Conservation (phyloP, 2,329 filamentous ascomycete genomes). For the Emydomyces testavorans region DNA sequence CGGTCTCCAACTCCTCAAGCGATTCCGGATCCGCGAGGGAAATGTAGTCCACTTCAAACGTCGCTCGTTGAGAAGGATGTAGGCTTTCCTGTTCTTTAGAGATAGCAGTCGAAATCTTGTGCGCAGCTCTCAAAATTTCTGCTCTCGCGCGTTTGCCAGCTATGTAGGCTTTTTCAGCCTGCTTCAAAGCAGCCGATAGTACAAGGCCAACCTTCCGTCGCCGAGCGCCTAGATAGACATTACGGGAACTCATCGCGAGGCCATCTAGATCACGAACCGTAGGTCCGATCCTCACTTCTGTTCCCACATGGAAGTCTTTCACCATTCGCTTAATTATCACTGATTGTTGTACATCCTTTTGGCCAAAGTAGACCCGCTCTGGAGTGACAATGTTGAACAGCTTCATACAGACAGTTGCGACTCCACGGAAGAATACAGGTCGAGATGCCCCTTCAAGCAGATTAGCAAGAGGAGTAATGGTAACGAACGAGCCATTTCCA, state of each 20-base stretch:
- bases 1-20: constrained; percentile 61
- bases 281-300: constrained; percentile 58
- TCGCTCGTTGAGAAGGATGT: constrained; percentile 49
- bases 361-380: constrained; percentile 80
- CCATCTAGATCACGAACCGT: constrained; percentile 72
- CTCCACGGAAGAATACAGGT: constrained; percentile 91
- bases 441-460: constrained; percentile 73
- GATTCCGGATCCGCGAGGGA: constrained; percentile 77
- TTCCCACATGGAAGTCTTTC: constrained; percentile 71
- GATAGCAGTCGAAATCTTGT: constrained; percentile 45
- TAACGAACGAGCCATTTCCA: constrained; percentile 79
- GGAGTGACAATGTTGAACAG: constrained; percentile 72
- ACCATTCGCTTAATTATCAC: constrained; percentile 81
- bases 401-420: constrained; percentile 94
- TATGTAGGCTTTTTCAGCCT: constrained; percentile 57
- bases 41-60: constrained; percentile 82
- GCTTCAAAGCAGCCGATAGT: constrained; percentile 55
- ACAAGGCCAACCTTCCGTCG: constrained; percentile 62
- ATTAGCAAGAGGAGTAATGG: constrained; percentile 70
- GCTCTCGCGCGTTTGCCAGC: constrained; percentile 45
- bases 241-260: constrained; percentile 80
- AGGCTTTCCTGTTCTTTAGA: constrained; percentile 52
- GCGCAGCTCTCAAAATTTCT: constrained; percentile 62
- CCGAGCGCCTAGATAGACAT: constrained; percentile 76
- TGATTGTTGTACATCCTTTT: constrained; percentile 96